These are phyloP conservation scores for Sclerotinia sclerotiorum DNA, from an alignment of 2,329 filamentous ascomycete genomes.

Conservation along the genomic window DNA sequence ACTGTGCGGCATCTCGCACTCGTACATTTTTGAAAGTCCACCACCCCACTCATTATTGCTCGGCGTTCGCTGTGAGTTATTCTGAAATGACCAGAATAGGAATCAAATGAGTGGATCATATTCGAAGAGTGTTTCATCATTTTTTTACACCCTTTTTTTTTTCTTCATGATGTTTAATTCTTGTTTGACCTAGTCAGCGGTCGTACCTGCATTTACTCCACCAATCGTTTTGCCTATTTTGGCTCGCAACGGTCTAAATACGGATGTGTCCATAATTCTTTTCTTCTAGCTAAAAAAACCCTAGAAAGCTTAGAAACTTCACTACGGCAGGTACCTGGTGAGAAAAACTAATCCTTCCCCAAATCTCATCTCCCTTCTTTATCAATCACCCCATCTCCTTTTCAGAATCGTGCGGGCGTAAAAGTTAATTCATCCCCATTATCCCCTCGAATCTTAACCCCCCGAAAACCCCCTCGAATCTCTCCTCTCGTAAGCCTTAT, in stretches of 20 bases:
- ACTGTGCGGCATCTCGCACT: constrained; percentile 9
- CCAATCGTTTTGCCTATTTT: constrained; percentile 3
- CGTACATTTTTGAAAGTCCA: constrained; percentile 4
- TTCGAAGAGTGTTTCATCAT: constrained; percentile 15
- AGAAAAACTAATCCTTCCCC: neutral
- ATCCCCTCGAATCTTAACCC: neutral
- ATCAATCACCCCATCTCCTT: neutral
- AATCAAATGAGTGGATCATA: constrained; percentile 8
- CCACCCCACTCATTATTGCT: neutral
- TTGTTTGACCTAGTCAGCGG: neutral
- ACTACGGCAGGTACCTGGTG: neutral
- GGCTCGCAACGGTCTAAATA: neutral
- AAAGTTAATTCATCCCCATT: constrained; percentile 2
- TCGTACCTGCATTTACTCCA: constrained; percentile 24
- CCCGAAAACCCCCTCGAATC: neutral
- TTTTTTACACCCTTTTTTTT: neutral
- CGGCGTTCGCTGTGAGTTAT: neutral
- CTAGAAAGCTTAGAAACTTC: neutral
- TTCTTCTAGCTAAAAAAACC: neutral
- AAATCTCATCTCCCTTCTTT: neutral
- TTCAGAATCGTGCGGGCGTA: neutral
- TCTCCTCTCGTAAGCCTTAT: neutral
- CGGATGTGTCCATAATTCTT: constrained; percentile 11
- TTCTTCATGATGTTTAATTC: neutral
- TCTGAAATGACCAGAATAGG: neutral